Conservation (phyloP, 257 asterid genomes). For the Echium plantagineum region DNA sequence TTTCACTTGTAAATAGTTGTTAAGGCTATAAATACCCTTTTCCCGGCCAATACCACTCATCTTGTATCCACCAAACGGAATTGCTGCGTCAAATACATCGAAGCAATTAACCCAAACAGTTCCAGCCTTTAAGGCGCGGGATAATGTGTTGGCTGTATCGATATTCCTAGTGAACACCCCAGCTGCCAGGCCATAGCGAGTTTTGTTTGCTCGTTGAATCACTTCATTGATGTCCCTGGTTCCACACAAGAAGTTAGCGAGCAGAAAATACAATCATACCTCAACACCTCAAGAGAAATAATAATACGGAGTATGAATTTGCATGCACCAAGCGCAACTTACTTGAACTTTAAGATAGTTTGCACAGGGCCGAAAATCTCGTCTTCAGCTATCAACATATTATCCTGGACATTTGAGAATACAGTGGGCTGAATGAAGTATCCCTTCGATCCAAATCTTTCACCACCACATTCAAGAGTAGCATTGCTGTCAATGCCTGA, state of each 20-base stretch:
- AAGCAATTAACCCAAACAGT: conserved; percentile 77
- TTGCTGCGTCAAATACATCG: conserved; percentile 81
- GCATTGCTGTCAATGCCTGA: conserved; percentile 54
- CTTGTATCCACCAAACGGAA: conserved; percentile 97
- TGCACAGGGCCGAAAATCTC: conserved; percentile 98
- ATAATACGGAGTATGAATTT: no score
- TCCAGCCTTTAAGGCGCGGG: conserved; percentile 75
- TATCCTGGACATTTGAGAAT: conserved; percentile 74
- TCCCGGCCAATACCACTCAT: conserved; percentile 95
- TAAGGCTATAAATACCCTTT: conserved; percentile 79
- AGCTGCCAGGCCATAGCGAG: conserved; percentile 75
- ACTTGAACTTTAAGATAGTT: conserved; percentile 68
- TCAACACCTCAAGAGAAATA: background rate
- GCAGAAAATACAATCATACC: background rate
- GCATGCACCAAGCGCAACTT: background rate
- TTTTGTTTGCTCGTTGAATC: conserved; percentile 55
- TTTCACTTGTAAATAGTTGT: conserved; percentile 83
- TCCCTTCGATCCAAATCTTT: conserved; percentile 52
- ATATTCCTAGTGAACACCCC: conserved; percentile 80
- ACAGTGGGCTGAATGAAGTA: conserved; percentile 69
- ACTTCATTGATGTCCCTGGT: conserved; percentile 64
- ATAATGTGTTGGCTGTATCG: conserved; percentile 76
- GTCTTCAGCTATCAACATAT: conserved; percentile 75
- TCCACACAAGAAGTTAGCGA: background rate
- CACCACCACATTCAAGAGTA: conserved; percentile 67